These are phyloP conservation scores for Vigna unguiculata DNA, from an alignment of 306 rosid species.

Conservation along the genomic window DNA sequence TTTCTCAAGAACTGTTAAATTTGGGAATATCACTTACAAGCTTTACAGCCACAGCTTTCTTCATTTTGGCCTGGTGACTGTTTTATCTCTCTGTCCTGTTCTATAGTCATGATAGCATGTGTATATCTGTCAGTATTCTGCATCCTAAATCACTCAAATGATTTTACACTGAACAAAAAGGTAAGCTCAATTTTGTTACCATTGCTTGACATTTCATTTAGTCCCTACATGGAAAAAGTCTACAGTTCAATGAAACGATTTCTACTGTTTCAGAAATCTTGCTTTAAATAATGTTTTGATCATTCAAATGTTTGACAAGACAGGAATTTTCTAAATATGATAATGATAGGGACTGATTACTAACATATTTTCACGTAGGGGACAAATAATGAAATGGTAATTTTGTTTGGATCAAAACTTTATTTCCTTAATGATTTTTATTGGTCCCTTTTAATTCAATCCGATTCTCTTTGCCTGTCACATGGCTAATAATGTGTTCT, in stretches of 20 bases:
- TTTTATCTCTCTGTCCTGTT: constrained; percentile 21
- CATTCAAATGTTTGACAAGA: background rate
- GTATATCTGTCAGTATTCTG: constrained; percentile 27
- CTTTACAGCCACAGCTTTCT: constrained; percentile 98
- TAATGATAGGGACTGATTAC: background rate
- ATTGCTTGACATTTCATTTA: background rate
- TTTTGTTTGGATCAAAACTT: background rate
- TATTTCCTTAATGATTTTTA: constrained; percentile 32
- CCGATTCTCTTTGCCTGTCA: constrained; percentile 24
- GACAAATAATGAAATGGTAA: background rate
- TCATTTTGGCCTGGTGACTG: constrained; percentile 89
- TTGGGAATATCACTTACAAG: constrained; percentile 79
- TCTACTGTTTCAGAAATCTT: background rate
- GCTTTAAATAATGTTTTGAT: background rate
- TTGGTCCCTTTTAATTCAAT: constrained; percentile 11
- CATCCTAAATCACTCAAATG: constrained; percentile 14
- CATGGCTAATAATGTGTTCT: constrained; percentile 18
- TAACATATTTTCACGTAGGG: background rate
- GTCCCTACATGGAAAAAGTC: background rate
- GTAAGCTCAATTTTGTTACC: background rate
- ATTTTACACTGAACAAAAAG: constrained; percentile 12
- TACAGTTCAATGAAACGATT: background rate
- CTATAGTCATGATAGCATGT: constrained; percentile 17
- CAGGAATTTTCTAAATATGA: background rate
- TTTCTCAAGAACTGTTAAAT: constrained; percentile 65